Percentiles rank a stretch among this genome's conserved stretches.
phyloP scores from a whole-genome alignment of 106 monocot genomes.

The Triglochin maritima region DNA sequence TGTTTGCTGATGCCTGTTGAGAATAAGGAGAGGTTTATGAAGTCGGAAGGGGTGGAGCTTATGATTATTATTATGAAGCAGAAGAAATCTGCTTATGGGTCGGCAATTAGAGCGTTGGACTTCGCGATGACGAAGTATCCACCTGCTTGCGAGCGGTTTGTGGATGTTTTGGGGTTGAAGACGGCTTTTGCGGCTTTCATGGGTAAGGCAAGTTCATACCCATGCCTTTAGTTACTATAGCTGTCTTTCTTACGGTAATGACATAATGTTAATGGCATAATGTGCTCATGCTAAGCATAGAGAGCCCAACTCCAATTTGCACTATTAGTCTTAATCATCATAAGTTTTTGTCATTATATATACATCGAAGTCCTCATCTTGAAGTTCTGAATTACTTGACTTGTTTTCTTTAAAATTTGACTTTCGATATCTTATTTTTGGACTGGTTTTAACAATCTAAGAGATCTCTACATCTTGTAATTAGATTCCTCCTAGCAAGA shows the following conservation, averaged over 20 bases:
- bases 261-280: no score
- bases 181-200: constrained; percentile 97
- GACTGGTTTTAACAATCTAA: no score
- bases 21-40: constrained; percentile 94
- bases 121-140: constrained; percentile 98
- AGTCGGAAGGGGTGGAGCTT: constrained; percentile 35
- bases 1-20: constrained; percentile 89
- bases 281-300: no score
- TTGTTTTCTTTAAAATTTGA: no score
- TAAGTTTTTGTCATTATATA: no score
- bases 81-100: constrained; percentile 72
- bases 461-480: neutral
- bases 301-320: no score
- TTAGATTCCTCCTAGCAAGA: constrained; percentile 82
- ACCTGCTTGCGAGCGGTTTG: constrained; percentile 88
- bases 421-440: no score
- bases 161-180: constrained; percentile 94
- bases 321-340: no score
- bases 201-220: constrained; percentile 91
- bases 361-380: no score
- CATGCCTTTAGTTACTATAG: constrained; percentile 1
- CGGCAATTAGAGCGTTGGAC: constrained; percentile 57
- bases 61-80: constrained; percentile 99
- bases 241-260: no score
- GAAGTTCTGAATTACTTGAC: no score